phyloP scores from a whole-genome alignment of 208 protist species.

The Trypanosoma lewisi region DNA sequence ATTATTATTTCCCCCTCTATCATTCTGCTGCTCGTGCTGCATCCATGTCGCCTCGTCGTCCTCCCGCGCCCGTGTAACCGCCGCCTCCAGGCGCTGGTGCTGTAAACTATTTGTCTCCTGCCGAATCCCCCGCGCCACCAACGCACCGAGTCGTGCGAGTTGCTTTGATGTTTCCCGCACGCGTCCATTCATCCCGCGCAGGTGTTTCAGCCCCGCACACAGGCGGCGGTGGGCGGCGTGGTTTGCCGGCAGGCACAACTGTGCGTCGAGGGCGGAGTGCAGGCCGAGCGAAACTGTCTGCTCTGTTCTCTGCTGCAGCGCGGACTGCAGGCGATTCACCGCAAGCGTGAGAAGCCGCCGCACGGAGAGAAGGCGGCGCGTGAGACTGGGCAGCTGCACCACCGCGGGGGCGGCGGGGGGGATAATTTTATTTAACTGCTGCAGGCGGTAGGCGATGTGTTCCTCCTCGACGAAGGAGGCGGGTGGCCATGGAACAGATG shows the following conservation, averaged over 20 bases:
- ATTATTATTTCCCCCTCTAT: background rate
- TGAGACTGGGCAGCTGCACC: constrained; percentile 5
- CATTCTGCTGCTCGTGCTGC: background rate
- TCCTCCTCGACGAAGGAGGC: constrained; percentile 57
- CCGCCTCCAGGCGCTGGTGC: constrained; percentile 24
- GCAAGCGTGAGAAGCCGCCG: constrained; percentile 54
- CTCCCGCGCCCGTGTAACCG: constrained; percentile 34
- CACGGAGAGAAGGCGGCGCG: constrained; percentile 51
- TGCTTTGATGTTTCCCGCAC: constrained; percentile 20
- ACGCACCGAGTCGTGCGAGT: constrained; percentile 32
- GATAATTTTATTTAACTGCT: constrained; percentile 38
- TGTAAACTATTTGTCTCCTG: constrained; percentile 10
- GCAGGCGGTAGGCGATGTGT: constrained; percentile 38
- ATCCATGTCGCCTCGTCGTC: constrained; percentile 59
- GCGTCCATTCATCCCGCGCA: constrained; percentile 35
- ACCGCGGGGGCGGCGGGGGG: constrained; percentile 12
- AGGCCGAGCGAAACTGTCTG: constrained; percentile 44
- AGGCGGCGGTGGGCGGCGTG: constrained; percentile 48
- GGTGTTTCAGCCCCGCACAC: constrained; percentile 42
- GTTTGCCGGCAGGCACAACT: constrained; percentile 51
- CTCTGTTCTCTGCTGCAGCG: constrained; percentile 60
- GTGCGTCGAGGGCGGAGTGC: constrained; percentile 56
- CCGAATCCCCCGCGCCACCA: constrained; percentile 46
- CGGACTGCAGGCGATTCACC: constrained; percentile 51
- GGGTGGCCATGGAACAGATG: constrained; percentile 58